Conservation (phyloP, 2,329 filamentous ascomycete species). For the Periglandula ipomoeae region DNA sequence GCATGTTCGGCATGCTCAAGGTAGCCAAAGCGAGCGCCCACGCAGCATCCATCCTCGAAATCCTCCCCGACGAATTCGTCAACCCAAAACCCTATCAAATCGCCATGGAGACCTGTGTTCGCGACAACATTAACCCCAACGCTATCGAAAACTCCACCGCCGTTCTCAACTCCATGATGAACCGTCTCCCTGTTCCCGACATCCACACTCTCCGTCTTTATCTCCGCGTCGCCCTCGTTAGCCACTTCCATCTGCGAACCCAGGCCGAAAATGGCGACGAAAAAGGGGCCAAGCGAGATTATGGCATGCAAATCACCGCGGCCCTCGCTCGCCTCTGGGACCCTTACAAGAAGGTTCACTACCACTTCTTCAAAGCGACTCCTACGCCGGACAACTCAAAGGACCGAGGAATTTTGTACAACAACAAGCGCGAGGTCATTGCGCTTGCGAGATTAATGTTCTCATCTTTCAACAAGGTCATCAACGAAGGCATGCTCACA, state of each 20-base stretch:
- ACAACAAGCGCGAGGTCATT: constrained; percentile 31
- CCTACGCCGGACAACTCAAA: constrained; percentile 15
- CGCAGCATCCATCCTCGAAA: constrained; percentile 48
- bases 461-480: constrained; percentile 33
- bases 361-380: constrained; percentile 24
- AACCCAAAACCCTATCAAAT: constrained; percentile 53
- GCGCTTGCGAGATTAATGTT: constrained; percentile 37
- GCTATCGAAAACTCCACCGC: constrained; percentile 55
- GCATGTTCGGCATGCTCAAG: constrained; percentile 59
- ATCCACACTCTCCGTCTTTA: constrained; percentile 43
- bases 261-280: constrained; percentile 21
- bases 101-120: constrained; percentile 63
- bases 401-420: constrained; percentile 21
- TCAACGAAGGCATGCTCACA: constrained; percentile 30
- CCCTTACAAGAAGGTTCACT: constrained; percentile 32
- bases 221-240: constrained; percentile 44
- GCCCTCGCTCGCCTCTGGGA: constrained; percentile 44
- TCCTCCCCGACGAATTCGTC: constrained; percentile 38
- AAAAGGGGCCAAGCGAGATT: constrained; percentile 29
- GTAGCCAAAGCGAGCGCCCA: constrained; percentile 55
- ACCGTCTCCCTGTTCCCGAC: constrained; percentile 35
- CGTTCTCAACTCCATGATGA: constrained; percentile 56
- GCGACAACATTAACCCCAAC: constrained; percentile 68
- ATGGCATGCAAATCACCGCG: constrained; percentile 39
- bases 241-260: constrained; percentile 29